Evolutionary conservation across 768 basidiomycete genomes (phyloP), one percentile per base, ranked within the genome.

Genomic region (Phylloporus sp.): DNA sequence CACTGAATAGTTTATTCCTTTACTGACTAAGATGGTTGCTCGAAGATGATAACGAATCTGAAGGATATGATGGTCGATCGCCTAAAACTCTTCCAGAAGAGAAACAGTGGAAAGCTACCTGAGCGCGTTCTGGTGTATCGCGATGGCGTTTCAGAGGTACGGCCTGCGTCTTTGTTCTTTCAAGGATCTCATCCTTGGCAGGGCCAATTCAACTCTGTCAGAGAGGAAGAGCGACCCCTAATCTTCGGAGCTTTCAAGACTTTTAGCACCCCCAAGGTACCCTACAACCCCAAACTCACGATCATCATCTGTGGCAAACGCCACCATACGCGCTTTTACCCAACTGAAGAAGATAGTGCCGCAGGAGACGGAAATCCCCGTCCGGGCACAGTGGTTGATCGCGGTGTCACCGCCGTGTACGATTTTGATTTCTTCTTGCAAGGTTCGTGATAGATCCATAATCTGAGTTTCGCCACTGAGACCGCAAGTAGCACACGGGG

Each of bases 81-180:
- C 18, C 52, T 80, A 20, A 55, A 62, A 15, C 58, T 68, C n/a
- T 80, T 67, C 66, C 54, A 65, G 33, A 52, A 45, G 22, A 67
- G 52, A 42, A 73, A 67, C 40, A 56, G 41, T 3, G 65, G 62
- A 9, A 56, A 40, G 18, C 66, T 79, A 17, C 78, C 78, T 4
- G 52, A 60, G 5, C 72, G 78, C 17, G 49, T 79, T 38, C 45
- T 79, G n/a, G 72, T 79, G n/a, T 79, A 77, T 55, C 70, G 77
- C 8, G 89, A 90, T 60, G 89, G 89, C 39, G 86, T 90, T 23
- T 88, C 86, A 3, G 87, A 90, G 68, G 86, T 84, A 41, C 28
- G 66, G 35, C 37, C 22, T 46, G 20, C 28, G 17, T 36, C 4
- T 4, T 10, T 9, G 4, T 42, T 47, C 8, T 34, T 42, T 42